A percentile compares a stretch with the other conserved stretches of the same genome.
phyloP scores from a whole-genome alignment of 768 basidiomycete genomes.

The Boletus vinaceobasis region DNA sequence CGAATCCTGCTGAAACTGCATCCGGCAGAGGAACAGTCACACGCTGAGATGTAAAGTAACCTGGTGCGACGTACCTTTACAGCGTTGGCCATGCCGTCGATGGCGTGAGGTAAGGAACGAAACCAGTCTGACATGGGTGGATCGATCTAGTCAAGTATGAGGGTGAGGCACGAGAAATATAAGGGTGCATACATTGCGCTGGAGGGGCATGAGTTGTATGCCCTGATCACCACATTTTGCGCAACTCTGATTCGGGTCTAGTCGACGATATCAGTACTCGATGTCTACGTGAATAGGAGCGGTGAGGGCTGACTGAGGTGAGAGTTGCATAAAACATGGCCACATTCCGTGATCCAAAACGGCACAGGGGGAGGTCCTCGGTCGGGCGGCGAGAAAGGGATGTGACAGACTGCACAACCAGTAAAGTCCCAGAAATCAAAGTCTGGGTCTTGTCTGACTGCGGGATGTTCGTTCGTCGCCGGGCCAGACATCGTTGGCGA shows the following conservation, averaged over 20 bases:
- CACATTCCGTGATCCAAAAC: conserved; percentile 88
- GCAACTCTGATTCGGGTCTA: conserved; percentile 74
- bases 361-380: conserved; percentile 56
- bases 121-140: conserved; percentile 84
- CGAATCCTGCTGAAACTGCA: conserved; percentile 76
- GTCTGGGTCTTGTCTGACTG: conserved; percentile 17
- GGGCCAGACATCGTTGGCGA: conserved; percentile 7
- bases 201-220: conserved; percentile 70
- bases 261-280: not conserved
- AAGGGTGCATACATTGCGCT: conserved; percentile 55
- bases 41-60: not conserved
- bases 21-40: not conserved
- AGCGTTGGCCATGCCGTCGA: conserved; percentile 65
- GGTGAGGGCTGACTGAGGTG: conserved; percentile 64
- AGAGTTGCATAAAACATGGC: conserved; percentile 80
- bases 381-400: conserved; percentile 55
- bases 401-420: conserved; percentile 63
- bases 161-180: not conserved
- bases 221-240: conserved; percentile 59
- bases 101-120: conserved; percentile 51
- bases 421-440: conserved; percentile 83
- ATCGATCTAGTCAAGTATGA: conserved; percentile 55
- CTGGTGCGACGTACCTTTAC: conserved; percentile 48
- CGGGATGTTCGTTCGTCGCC: conserved; percentile 7
- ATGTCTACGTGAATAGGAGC: not conserved